phyloP scores from a whole-genome alignment of 352 stramenopile species.

The Phytophthora cactorum region DNA sequence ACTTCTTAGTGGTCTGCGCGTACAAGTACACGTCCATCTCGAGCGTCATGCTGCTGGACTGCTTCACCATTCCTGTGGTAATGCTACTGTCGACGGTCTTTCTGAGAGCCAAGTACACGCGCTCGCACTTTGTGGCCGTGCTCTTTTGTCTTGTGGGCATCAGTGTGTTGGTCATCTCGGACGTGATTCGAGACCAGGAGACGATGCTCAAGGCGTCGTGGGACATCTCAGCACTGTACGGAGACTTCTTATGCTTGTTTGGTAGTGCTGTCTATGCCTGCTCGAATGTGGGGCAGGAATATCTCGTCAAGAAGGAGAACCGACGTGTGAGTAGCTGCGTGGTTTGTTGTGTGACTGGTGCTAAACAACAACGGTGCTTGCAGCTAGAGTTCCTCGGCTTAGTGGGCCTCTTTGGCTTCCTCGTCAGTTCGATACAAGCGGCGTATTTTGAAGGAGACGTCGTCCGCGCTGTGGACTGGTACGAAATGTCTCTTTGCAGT shows the following conservation, averaged over 20 bases:
- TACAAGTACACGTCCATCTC: conserved; percentile 97
- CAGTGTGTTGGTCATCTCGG: conserved; percentile 82
- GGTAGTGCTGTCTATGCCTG: conserved; percentile 92
- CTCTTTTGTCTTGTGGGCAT: conserved; percentile 89
- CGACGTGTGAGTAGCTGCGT: conserved; percentile 40
- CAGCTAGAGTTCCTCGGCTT: conserved; percentile 95
- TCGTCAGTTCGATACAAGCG: conserved; percentile 88
- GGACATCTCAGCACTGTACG: conserved; percentile 70
- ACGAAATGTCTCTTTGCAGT: conserved; percentile 8
- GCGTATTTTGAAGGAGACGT: conserved; percentile 80
- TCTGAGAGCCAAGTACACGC: conserved; percentile 83
- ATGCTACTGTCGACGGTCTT: conserved; percentile 94
- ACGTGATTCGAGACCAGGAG: conserved; percentile 64
- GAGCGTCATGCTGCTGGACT: conserved; percentile 96
- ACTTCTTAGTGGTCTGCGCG: conserved; percentile 95
- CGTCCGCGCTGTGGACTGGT: conserved; percentile 54
- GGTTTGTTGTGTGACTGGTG: neutral
- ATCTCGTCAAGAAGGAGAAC: conserved; percentile 86
- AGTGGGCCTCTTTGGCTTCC: conserved; percentile 91
- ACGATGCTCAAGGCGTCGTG: conserved; percentile 34
- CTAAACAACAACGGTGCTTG: conserved; percentile 23
- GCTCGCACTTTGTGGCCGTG: conserved; percentile 77
- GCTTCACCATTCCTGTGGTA: conserved; percentile 94
- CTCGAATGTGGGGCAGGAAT: conserved; percentile 93
- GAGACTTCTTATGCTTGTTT: conserved; percentile 92